These are phyloP conservation scores for Smallanthus sonchifolius DNA, from an alignment of 129 eudicot species.

Conservation along the genomic window DNA sequence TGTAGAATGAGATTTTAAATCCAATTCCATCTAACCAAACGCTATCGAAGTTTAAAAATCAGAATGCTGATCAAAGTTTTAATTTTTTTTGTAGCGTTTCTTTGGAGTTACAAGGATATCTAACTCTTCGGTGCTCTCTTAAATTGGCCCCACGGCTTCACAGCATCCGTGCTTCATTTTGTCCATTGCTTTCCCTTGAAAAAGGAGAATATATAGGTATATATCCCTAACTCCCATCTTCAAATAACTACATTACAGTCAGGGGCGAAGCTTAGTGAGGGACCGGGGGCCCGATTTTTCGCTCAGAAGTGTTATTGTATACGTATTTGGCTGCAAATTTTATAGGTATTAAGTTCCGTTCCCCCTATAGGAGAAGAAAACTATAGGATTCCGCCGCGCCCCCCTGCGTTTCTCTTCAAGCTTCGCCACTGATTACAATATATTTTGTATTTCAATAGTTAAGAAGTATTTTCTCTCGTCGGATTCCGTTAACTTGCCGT, in stretches of 20 bases:
- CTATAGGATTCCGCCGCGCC: too few relatives aligned
- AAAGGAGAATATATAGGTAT: slow-evolving; percentile 96
- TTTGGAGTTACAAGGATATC: slow-evolving; percentile 74
- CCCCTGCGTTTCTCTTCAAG: too few relatives aligned
- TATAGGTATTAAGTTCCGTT: too few relatives aligned
- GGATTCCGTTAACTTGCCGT: not conserved
- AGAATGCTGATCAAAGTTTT: not conserved
- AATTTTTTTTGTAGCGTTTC: slow-evolving; percentile 51
- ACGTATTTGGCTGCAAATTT: too few relatives aligned
- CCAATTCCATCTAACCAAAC: not conserved
- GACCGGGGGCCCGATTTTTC: too few relatives aligned
- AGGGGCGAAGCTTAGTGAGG: too few relatives aligned
- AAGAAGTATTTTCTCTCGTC: not conserved
- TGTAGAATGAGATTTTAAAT: not conserved
- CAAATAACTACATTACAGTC: not conserved
- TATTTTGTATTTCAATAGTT: not conserved
- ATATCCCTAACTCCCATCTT: slow-evolving; percentile 11
- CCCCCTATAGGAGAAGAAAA: too few relatives aligned
- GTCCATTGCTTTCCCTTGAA: slow-evolving; percentile 98
- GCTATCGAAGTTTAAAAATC: not conserved
- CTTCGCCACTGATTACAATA: too few relatives aligned
- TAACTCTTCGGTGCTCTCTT: slow-evolving; percentile 84
- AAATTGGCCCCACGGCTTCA: slow-evolving; percentile 80
- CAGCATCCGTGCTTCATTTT: slow-evolving; percentile 97
- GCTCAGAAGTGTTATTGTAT: too few relatives aligned